Percentiles rank a stretch among this genome's conserved stretches.
Conservation (phyloP, 164 flowering plant species). For the Magnolia officinalis region DNA sequence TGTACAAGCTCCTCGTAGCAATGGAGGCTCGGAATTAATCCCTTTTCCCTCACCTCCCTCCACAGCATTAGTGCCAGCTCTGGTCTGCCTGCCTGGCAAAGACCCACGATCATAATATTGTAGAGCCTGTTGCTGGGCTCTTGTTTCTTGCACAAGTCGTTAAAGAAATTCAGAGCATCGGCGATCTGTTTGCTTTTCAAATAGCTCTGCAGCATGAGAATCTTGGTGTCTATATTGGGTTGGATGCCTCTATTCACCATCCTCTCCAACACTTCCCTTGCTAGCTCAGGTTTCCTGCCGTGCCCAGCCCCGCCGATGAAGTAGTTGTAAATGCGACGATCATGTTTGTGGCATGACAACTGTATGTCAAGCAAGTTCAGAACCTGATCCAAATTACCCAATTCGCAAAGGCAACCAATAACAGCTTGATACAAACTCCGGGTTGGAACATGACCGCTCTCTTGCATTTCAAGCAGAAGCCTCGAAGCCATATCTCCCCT, state of each 20-base stretch:
- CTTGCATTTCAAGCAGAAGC: constrained; percentile 72
- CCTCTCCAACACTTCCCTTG: constrained; percentile 50
- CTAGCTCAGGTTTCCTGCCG: constrained; percentile 53
- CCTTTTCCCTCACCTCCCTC: constrained; percentile 31
- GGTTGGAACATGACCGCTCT: constrained; percentile 48
- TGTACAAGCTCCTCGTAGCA: constrained; percentile 70
- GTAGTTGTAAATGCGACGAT: constrained; percentile 29
- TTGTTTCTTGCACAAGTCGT: constrained; percentile 26
- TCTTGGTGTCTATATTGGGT: constrained; percentile 40
- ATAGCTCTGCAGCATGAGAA: constrained; percentile 53
- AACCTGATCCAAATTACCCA: constrained; percentile 44
- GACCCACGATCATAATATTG: constrained; percentile 53
- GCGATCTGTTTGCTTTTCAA: constrained; percentile 39
- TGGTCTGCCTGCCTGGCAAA: constrained; percentile 43
- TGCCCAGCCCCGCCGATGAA: constrained; percentile 78
- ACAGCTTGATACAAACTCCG: constrained; percentile 43
- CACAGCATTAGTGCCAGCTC: constrained; percentile 39
- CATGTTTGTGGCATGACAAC: constrained; percentile 19
- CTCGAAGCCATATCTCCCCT: constrained; percentile 66
- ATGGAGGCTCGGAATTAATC: constrained; percentile 41
- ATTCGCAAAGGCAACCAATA: constrained; percentile 34
- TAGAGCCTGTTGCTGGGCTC: constrained; percentile 30
- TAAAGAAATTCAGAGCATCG: constrained; percentile 53
- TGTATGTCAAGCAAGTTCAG: constrained; percentile 54
- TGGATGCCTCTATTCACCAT: constrained; percentile 45